Evolutionary conservation across 768 basidiomycete genomes (phyloP).

Genomic region (Omphalotus guepiniiformis): DNA sequence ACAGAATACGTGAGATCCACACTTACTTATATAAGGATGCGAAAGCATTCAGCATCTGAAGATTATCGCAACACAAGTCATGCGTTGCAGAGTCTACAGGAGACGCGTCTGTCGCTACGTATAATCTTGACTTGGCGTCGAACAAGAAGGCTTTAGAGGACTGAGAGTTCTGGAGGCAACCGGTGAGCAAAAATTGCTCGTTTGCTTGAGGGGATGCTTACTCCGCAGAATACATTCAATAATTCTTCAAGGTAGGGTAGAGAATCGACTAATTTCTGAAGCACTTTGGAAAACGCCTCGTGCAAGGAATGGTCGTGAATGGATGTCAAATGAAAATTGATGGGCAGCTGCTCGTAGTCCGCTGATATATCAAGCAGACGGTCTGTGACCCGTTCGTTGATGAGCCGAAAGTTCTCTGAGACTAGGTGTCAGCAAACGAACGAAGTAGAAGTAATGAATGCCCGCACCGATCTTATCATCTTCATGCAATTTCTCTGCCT

Average conservation of each 20-base stretch:
- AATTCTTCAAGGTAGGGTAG: constrained; percentile 84
- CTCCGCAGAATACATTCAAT: constrained; percentile 80
- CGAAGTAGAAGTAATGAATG: constrained; percentile 1
- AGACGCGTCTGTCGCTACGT: constrained; percentile 91
- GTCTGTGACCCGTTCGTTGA: constrained; percentile 83
- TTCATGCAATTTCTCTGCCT: constrained; percentile 86
- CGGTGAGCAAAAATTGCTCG: background rate
- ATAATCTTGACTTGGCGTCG: constrained; percentile 78
- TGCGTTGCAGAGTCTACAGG: constrained; percentile 88
- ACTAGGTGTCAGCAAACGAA: constrained; percentile 7
- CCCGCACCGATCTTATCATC: constrained; percentile 83
- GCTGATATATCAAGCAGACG: constrained; percentile 70
- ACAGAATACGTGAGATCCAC: background rate
- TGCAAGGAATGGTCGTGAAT: constrained; percentile 90
- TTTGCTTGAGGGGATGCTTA: constrained; percentile 26
- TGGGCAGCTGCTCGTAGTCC: constrained; percentile 74
- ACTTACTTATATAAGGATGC: constrained; percentile 79
- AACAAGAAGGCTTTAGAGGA: constrained; percentile 94
- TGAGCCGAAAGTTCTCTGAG: constrained; percentile 86
- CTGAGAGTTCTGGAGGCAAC: constrained; percentile 69
- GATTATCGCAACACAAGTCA: constrained; percentile 86
- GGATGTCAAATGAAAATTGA: constrained; percentile 89
- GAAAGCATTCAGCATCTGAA: constrained; percentile 83
- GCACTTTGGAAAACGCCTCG: constrained; percentile 86
- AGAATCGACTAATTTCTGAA: constrained; percentile 83